These are phyloP conservation scores for Harrya chromipes DNA, from an alignment of 768 basidiomycete genomes.

Conservation along the genomic window DNA sequence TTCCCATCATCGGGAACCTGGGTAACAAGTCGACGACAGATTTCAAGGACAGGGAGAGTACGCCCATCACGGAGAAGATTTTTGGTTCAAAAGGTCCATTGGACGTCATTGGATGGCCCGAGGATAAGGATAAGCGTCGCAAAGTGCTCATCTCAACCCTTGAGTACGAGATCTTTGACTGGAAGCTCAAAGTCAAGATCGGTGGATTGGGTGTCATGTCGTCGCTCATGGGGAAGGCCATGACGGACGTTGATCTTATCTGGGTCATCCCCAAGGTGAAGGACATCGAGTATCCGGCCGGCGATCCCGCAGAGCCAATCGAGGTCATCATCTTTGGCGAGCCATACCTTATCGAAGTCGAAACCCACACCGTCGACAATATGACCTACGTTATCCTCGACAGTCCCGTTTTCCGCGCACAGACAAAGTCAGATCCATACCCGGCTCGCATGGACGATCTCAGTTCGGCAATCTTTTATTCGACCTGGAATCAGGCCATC, in stretches of 20 bases:
- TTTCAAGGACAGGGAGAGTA: slow-evolving; percentile 69
- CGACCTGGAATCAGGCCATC: slow-evolving; percentile 97
- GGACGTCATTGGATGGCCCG: slow-evolving; percentile 96
- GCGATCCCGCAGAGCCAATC: slow-evolving; percentile 89
- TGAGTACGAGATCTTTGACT: slow-evolving; percentile 96
- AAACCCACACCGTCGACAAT: slow-evolving; percentile 89
- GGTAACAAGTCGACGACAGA: slow-evolving; percentile 68
- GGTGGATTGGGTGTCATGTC: slow-evolving; percentile 99
- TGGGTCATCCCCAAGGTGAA: slow-evolving; percentile 97
- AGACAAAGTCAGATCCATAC: slow-evolving; percentile 94
- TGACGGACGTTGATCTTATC: slow-evolving; percentile 93
- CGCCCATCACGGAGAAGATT: slow-evolving; percentile 67
- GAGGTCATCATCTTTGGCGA: slow-evolving; percentile 97
- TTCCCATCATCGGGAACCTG: slow-evolving; percentile 77
- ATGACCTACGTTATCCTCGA: slow-evolving; percentile 94
- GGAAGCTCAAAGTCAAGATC: slow-evolving; percentile 98
- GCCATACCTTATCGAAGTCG: slow-evolving; percentile 93
- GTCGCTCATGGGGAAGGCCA: slow-evolving; percentile 94
- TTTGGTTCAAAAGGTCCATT: slow-evolving; percentile 56
- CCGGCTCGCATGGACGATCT: slow-evolving; percentile 97
- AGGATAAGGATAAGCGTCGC: slow-evolving; percentile 86
- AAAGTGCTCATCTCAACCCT: slow-evolving; percentile 90
- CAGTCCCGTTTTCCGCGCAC: slow-evolving; percentile 94
- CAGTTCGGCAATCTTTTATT: slow-evolving; percentile 95
- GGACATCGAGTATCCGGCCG: slow-evolving; percentile 88